phyloP scores from a whole-genome alignment of 192 early-diverging fungal genomes.

The Rhizophagus sp. region DNA sequence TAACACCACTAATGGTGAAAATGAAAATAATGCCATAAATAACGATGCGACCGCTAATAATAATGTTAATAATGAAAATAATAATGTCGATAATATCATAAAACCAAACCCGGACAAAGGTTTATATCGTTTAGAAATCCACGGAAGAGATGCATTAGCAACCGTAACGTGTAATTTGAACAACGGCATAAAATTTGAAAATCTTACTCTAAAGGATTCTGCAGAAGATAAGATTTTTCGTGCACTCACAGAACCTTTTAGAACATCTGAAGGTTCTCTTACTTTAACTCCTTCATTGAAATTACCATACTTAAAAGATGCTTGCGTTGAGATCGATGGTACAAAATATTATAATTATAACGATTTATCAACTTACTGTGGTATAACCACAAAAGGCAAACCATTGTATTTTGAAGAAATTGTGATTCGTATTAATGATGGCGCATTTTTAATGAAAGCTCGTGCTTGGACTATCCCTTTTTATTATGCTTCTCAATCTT shows the following conservation, averaged over 20 bases:
- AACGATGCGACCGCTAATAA: neutral
- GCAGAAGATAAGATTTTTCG: neutral
- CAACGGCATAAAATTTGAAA: neutral
- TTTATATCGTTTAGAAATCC: neutral
- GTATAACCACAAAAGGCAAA: neutral
- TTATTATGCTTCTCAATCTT: slow-evolving; percentile 10
- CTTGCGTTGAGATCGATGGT: slow-evolving; percentile 1
- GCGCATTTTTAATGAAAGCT: slow-evolving; percentile 7
- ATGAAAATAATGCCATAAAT: no score
- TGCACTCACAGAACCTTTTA: neutral
- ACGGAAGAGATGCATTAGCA: neutral
- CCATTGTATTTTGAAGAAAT: slow-evolving; percentile 15
- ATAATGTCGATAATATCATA: neutral
- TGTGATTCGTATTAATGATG: neutral
- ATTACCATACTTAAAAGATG: neutral
- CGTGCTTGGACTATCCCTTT: neutral
- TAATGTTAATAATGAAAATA: neutral
- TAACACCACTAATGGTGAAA: neutral
- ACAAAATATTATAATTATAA: neutral
- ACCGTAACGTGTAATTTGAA: neutral
- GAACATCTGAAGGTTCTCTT: neutral
- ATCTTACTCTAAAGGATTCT: neutral
- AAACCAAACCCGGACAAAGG: neutral
- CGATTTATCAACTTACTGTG: neutral
- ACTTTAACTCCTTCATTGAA: slow-evolving; percentile 11